Evolutionary conservation across 805 yeast species (phyloP), one percentile per base, ranked within the genome.

Genomic region (Kodamaea restingae): DNA sequence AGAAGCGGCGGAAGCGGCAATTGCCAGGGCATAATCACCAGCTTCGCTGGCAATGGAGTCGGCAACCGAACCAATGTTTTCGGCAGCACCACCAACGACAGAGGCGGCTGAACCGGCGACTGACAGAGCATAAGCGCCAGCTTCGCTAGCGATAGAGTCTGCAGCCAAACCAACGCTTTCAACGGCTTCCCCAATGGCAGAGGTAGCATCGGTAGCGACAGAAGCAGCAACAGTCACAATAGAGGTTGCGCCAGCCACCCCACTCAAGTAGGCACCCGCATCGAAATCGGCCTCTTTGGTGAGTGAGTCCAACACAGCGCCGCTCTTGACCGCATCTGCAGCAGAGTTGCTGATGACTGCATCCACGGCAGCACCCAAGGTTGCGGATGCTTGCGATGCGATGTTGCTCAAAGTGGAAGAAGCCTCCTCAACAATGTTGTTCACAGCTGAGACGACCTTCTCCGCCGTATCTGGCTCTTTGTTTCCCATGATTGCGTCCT

Each of bases 311-410:
- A 30, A 4, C 15, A 11, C 49, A 24, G 54, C 41, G 34, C 46
- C 44, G 35, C 38, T 50, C 8, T 57, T 55, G 11, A 50, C 50
- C n/a, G n/a, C n/a, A n/a, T n/a, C n/a, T n/a, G n/a, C 22, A 5
- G 22, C 5, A 20, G 22, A 5, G 7, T 20, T 20, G 22, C 22
- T 20, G 22, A 8, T 20, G 22, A 8, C 22, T 8, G 22, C 22
- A 6, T 20, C 22, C 22, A 20, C n/a, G n/a, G n/a, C n/a, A n/a
- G n/a, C n/a, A n/a, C n/a, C n/a, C n/a, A n/a, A n/a, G n/a, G n/a
- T n/a, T n/a, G n/a, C n/a, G n/a, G n/a, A n/a, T n/a, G n/a, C n/a
- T n/a, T 48, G 48, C 21, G 15, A 12, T 7, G 22, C 33, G 18
- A 44, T 29, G 10, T 40, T 39, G 21, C 45, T 43, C 24, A 21